Evolutionary conservation across 306 rosid species (phyloP).

Genomic region (Acacia confusa): DNA sequence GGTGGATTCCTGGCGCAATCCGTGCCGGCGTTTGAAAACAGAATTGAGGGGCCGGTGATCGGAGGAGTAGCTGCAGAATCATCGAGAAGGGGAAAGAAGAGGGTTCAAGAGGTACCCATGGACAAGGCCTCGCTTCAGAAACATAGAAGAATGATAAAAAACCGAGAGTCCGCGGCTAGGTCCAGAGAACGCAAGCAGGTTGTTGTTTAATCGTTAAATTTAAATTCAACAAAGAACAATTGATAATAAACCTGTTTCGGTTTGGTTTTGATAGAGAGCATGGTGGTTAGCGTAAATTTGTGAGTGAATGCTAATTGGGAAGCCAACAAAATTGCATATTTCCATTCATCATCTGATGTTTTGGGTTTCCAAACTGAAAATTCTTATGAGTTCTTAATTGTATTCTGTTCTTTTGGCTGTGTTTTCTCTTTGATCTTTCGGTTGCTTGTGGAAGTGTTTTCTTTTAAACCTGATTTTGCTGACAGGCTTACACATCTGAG

Average conservation of each 20-base stretch:
- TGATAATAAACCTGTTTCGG: not conserved
- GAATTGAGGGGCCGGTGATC: not conserved
- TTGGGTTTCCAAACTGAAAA: not conserved
- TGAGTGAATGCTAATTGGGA: not conserved
- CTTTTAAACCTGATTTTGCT: not conserved
- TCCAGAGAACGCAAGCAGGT: constrained; percentile 97
- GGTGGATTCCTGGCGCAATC: constrained; percentile 29
- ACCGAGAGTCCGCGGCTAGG: constrained; percentile 31
- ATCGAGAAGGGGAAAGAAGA: not conserved
- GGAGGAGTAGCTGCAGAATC: not conserved
- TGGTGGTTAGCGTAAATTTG: not conserved
- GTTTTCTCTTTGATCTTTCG: not conserved
- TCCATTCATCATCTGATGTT: not conserved
- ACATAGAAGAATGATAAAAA: not conserved
- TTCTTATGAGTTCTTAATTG: not conserved
- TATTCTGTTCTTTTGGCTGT: not conserved
- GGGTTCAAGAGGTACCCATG: not conserved
- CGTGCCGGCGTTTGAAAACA: not conserved
- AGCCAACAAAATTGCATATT: not conserved
- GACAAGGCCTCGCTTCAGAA: not conserved
- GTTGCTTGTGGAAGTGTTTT: not conserved
- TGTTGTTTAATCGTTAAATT: not conserved
- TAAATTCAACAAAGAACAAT: not conserved
- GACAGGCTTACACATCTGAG: constrained; percentile 82
- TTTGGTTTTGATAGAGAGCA: not conserved